phyloP scores from a whole-genome alignment of 441 rosid genomes.

The Heliophila coronopifolia region DNA sequence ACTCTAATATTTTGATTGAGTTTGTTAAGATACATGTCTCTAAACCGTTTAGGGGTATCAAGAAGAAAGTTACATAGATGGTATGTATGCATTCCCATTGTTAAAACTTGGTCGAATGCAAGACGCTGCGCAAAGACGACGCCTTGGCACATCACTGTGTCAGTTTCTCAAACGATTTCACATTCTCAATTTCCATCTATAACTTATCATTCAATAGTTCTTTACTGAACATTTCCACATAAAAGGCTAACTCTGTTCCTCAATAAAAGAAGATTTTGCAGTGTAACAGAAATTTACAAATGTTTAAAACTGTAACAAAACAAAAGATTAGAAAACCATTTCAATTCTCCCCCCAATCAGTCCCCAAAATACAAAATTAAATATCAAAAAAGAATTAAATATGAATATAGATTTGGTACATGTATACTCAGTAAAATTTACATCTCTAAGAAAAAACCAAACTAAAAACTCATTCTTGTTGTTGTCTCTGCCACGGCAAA shows the following conservation, averaged over 20 bases:
- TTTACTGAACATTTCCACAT: too few species aligned
- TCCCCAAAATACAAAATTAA: background rate
- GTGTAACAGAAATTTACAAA: conserved; percentile 17
- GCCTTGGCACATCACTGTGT: conserved; percentile 85
- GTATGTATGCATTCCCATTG: conserved; percentile 78
- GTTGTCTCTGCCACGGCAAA: conserved; percentile 73
- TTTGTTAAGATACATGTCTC: too few species aligned
- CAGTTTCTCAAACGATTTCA: conserved; percentile 28
- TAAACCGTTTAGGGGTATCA: too few species aligned
- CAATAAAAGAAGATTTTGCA: background rate
- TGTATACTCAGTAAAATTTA: background rate
- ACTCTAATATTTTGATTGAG: too few species aligned
- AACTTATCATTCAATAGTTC: background rate
- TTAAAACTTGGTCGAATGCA: conserved; percentile 73
- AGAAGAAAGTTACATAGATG: conserved; percentile 59
- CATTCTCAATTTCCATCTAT: background rate
- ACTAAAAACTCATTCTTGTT: conserved; percentile 22
- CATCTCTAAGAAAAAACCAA: conserved; percentile 1
- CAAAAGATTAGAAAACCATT: conserved; percentile 1
- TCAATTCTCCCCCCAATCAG: background rate
- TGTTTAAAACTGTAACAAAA: conserved; percentile 5
- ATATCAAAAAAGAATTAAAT: conserved; percentile 6
- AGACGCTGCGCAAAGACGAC: conserved; percentile 73
- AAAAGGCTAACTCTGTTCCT: too few species aligned
- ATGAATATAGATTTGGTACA: conserved; percentile 5